A percentile compares a stretch with the other conserved stretches of the same genome.
These are phyloP conservation scores for Aspergillus japonicus DNA, from an alignment of 2,329 filamentous ascomycete genomes.

Conservation along the genomic window DNA sequence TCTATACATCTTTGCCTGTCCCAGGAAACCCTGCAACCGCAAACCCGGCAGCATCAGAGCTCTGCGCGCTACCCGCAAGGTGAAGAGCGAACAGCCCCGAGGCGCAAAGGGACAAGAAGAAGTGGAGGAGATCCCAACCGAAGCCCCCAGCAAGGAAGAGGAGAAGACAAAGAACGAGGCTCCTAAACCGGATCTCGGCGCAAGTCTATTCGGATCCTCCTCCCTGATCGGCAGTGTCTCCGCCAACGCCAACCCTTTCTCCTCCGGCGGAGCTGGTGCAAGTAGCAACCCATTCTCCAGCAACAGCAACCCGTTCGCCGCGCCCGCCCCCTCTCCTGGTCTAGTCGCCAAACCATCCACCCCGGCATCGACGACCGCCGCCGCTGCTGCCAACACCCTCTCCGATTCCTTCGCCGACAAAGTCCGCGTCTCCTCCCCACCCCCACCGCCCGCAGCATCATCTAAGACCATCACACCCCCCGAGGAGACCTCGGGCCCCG, in stretches of 20 bases:
- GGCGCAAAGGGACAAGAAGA: slow-evolving; percentile 28
- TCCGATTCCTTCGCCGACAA: slow-evolving; percentile 76
- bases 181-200: slow-evolving; percentile 43
- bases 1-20: slow-evolving; percentile 82
- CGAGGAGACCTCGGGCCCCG: slow-evolving; percentile 41
- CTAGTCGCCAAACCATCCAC: slow-evolving; percentile 28
- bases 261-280: slow-evolving; percentile 25
- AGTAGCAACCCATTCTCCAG: slow-evolving; percentile 60
- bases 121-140: slow-evolving; percentile 7
- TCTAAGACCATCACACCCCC: slow-evolving; percentile 21
- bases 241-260: slow-evolving; percentile 57
- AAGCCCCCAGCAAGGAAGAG: slow-evolving; percentile 17
- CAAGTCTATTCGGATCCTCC: slow-evolving; percentile 63
- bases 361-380: slow-evolving; percentile 33
- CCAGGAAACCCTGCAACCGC: slow-evolving; percentile 72
- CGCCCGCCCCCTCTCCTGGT: slow-evolving; percentile 30
- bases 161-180: slow-evolving; percentile 16
- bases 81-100: slow-evolving; percentile 34
- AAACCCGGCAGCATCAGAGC: slow-evolving; percentile 79
- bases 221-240: slow-evolving; percentile 38
- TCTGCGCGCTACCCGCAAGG: slow-evolving; percentile 64
- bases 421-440: slow-evolving; percentile 50
- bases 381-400: slow-evolving; percentile 59
- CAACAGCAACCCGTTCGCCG: slow-evolving; percentile 60
- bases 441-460: slow-evolving; percentile 18